These are phyloP conservation scores for Russula ochroleuca DNA, from an alignment of 768 basidiomycete species.

Conservation along the genomic window DNA sequence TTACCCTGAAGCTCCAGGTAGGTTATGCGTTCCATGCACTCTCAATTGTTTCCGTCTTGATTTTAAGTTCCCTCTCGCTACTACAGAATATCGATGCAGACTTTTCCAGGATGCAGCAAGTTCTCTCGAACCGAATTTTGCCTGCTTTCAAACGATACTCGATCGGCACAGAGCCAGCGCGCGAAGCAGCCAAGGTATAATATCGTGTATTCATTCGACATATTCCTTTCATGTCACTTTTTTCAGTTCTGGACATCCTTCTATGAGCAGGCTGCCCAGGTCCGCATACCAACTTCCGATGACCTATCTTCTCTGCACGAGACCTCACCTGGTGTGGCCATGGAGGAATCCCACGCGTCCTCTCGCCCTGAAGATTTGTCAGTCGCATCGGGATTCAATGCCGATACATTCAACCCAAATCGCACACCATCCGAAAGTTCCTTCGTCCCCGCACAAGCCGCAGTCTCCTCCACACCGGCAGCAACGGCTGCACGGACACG, in stretches of 20 bases:
- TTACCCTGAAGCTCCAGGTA: conserved; percentile 87
- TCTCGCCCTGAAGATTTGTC: conserved; percentile 20
- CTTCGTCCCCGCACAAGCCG: conserved; percentile 68
- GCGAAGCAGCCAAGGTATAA: conserved; percentile 81
- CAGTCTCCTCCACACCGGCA: conserved; percentile 77
- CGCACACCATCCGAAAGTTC: conserved; percentile 59
- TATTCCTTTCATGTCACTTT: neutral
- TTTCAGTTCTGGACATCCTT: conserved; percentile 93
- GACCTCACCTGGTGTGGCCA: conserved; percentile 23
- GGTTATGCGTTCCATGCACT: conserved; percentile 13
- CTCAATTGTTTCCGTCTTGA: neutral
- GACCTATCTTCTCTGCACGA: conserved; percentile 44
- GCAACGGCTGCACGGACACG: conserved; percentile 26
- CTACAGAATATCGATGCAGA: conserved; percentile 85
- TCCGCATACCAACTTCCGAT: conserved; percentile 71
- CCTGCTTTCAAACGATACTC: conserved; percentile 90
- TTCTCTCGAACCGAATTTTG: conserved; percentile 73
- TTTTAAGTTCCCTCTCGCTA: neutral
- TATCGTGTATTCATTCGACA: neutral
- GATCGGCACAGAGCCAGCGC: conserved; percentile 78
- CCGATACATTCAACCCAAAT: conserved; percentile 38
- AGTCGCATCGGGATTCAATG: conserved; percentile 21
- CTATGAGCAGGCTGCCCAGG: conserved; percentile 90
- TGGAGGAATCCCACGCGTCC: neutral
- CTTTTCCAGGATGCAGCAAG: conserved; percentile 83